Percentiles rank a stretch among this genome's conserved stretches.
phyloP scores from a whole-genome alignment of 257 asterid genomes.

The Ajuga chamaepitys region DNA sequence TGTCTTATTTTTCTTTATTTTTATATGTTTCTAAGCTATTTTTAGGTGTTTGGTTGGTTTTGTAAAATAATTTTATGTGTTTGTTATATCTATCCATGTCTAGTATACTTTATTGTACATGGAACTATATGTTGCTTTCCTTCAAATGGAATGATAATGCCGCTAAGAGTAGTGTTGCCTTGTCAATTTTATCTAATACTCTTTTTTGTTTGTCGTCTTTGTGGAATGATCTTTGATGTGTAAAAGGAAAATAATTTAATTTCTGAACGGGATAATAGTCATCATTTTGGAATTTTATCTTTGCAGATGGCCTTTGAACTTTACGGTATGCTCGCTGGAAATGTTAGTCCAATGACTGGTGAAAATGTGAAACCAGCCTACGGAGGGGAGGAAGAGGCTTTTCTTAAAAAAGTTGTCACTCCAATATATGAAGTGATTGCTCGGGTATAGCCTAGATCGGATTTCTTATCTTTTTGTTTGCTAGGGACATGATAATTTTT shows the following conservation, averaged over 20 bases:
- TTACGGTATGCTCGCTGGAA: constrained; percentile 98
- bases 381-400: constrained; percentile 99
- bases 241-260: background rate
- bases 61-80: too few relatives aligned
- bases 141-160: background rate
- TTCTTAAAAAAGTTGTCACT: constrained; percentile 77
- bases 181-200: background rate
- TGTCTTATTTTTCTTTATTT: too few relatives aligned
- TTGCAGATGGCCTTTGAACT: constrained; percentile 95
- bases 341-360: constrained; percentile 96
- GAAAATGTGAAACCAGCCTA: constrained; percentile 99
- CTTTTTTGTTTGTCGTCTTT: background rate
- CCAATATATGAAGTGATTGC: constrained; percentile 97
- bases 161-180: background rate
- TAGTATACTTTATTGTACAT: background rate
- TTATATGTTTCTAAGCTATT: too few relatives aligned
- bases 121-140: background rate
- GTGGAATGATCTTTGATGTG: background rate
- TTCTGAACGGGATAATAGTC: background rate
- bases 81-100: background rate
- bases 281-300: constrained; percentile 4
- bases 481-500: background rate
- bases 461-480: background rate
- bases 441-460: constrained; percentile 43
- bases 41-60: too few relatives aligned